These are phyloP conservation scores for Eucalyptus sideroxylon DNA, from an alignment of 345 rosid genomes.

Conservation along the genomic window DNA sequence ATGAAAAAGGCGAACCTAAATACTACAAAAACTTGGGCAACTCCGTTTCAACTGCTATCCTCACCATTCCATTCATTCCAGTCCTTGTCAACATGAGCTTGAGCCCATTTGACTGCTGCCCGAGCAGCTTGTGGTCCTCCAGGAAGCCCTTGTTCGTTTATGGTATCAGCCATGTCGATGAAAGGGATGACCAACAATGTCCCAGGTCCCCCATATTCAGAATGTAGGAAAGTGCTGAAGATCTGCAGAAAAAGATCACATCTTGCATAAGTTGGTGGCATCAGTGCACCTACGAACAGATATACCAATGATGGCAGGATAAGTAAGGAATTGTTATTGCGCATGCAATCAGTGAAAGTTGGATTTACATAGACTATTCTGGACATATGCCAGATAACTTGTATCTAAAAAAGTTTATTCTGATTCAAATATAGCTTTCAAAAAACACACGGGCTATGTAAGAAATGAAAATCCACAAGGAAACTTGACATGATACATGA, in stretches of 20 bases:
- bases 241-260: conserved; percentile 31
- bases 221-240: conserved; percentile 55
- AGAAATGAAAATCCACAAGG: neutral
- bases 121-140: conserved; percentile 97
- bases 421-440: neutral
- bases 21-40: neutral
- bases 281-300: neutral
- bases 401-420: neutral
- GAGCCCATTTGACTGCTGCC: conserved; percentile 87
- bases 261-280: neutral
- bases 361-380: neutral
- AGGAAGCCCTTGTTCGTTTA: conserved; percentile 60
- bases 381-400: neutral
- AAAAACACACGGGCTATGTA: neutral
- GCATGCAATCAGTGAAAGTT: neutral
- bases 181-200: conserved; percentile 81
- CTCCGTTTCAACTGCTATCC: neutral
- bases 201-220: conserved; percentile 92
- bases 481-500: neutral
- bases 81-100: conserved; percentile 72
- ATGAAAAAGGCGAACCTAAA: neutral
- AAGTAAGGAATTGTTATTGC: neutral
- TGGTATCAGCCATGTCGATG: conserved; percentile 90
- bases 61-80: conserved; percentile 82
- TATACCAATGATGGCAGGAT: neutral